Base-by-base conservation (phyloP, 2,329 filamentous ascomycete species). In the Diaporthe amygdali region DNA sequence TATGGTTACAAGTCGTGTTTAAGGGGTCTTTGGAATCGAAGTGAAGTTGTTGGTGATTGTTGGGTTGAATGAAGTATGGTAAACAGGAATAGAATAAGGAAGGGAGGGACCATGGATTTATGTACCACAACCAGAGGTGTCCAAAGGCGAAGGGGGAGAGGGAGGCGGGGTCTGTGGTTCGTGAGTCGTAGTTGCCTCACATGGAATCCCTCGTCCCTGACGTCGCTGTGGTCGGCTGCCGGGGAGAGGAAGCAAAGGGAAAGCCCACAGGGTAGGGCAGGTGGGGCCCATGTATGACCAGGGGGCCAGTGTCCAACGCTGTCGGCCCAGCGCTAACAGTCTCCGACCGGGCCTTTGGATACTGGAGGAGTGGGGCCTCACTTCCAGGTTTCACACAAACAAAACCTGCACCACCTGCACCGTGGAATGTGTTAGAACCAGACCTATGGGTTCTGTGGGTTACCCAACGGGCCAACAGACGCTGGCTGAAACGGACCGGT, bases 141-240 rank as follows among this genome's bases (percentile, higher is more conserved):
- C 51, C 51, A 9, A 55, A 56, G 41, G 52, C 46, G 41, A 59
- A 37, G 54, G 66, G 34, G 51, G 66, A 54, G 49, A 49, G 41
- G 30, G 44, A 64, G 59, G 59, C 47, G 59, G 59, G 59, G 59
- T 37, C 44, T 49, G 59, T 70, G 71, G 71, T 71, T 73, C 71
- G 69, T 66, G 41, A 71, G 71, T 71, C 30, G 71, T 66, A 66
- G 47, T 55, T 66, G 51, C 68, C 54, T 63, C 68, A 67, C 55
- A 66, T 56, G 69, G 59, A 63, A 49, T 25, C 30, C 59, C 66
- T 66, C 59, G 70, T 70, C 69, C 71, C 71, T 73, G 71, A 73
- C 71, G 69, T 73, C 64, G 71, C 32, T 71, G 49, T 70, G 63
- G 68, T 68, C 32, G 47, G 41, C 41, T 59, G 44, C 34, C n/a